Evolutionary conservation across 441 rosid genomes (phyloP), one percentile per base, ranked within the genome.

Genomic region (Populus hybrid): DNA sequence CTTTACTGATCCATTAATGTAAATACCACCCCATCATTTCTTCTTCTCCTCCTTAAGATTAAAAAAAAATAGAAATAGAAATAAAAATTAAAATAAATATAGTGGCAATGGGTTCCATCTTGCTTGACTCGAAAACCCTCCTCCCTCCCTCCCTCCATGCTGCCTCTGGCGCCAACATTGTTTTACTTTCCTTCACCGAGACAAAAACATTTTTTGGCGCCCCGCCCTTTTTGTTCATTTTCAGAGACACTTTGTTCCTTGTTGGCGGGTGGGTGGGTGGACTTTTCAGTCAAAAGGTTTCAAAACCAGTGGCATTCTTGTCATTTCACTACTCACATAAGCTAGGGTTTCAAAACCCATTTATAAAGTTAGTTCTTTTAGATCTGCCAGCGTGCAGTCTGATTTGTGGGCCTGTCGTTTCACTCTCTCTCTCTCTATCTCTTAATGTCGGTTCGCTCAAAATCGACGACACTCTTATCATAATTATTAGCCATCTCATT

Each of bases 301-400:
- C 6, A 21, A n/a, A 29, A 23, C 0, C 3, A 77, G 45, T 86
- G 95, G 75, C 33, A 77, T n/a, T 75, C 3, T 4, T 1, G 95
- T 90, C 82, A 89, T 88, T 89, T 72, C 23, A 2, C 0, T 0
- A 0, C 0, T 9, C 20, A 28, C 10, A 31, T 65, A 53, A 9
- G 86, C 84, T 89, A 90, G 97, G 95, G 92, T 90, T 90, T 88
- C 83, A 50, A 81, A 28, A 81, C 80, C 74, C 83, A 72, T 85
- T 76, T 84, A 88, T 87, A 90, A 78, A 70, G 77, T 36, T 18
- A 45, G 56, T 68, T 72, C 65, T 81, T 79, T 66, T 40, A 75
- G 83, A 79, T 76, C 80, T 21, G 65, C 80, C 71, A 74, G 69
- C 82, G 79, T 74, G 86, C 72, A 42, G 29, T 73, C 53, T 70